These are phyloP conservation scores for Kurtzmaniella quercitrusa DNA, from an alignment of 1,139 yeast genomes.

Conservation along the genomic window DNA sequence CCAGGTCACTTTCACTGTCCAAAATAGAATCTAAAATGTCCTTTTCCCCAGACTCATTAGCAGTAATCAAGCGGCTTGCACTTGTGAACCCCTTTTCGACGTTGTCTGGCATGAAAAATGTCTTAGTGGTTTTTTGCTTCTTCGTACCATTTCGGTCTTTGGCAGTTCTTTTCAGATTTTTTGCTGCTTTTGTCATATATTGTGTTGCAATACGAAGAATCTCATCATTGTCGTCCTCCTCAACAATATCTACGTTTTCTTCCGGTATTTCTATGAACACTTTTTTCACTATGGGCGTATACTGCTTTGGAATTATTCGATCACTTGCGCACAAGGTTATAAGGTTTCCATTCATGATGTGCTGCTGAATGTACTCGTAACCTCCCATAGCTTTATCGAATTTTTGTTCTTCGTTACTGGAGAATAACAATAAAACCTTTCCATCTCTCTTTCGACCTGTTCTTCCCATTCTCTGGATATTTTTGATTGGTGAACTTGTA, in stretches of 20 bases:
- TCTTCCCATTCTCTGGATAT: constrained; percentile 95
- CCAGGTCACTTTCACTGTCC: constrained; percentile 1
- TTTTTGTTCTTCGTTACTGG: constrained; percentile 73
- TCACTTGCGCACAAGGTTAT: constrained; percentile 46
- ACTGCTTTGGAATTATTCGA: constrained; percentile 60
- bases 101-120: constrained; percentile 76
- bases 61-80: constrained; percentile 48
- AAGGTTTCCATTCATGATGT: constrained; percentile 41
- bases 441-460: constrained; percentile 97
- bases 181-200: constrained; percentile 26
- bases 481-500: constrained; percentile 88
- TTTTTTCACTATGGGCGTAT: constrained; percentile 53
- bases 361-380: constrained; percentile 72
- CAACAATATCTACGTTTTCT: constrained; percentile 54
- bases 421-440: constrained; percentile 67
- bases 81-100: constrained; percentile 66
- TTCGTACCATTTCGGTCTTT: constrained; percentile 18
- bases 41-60: constrained; percentile 12
- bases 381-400: constrained; percentile 84
- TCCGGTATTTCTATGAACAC: constrained; percentile 61
- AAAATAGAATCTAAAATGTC: constrained; percentile 1
- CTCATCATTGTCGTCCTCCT: constrained; percentile 60
- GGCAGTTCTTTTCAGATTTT: constrained; percentile 14
- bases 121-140: constrained; percentile 20
- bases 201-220: constrained; percentile 60